These are phyloP conservation scores for Albizia julibrissin DNA, from an alignment of 306 rosid genomes.

Conservation along the genomic window DNA sequence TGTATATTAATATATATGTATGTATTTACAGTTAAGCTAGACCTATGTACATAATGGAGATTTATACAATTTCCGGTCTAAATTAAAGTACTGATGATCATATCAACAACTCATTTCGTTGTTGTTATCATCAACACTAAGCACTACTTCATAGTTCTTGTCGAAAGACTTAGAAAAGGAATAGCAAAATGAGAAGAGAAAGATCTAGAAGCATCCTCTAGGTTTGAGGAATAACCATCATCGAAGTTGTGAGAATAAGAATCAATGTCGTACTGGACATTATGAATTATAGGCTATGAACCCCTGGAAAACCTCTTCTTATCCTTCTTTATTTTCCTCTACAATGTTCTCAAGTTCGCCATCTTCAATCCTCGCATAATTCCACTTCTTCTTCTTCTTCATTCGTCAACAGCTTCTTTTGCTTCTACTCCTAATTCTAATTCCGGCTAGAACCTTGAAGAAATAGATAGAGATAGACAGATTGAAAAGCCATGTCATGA, in stretches of 20 bases:
- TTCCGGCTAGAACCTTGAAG: background rate
- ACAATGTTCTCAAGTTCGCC: constrained; percentile 46
- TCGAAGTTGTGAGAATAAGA: constrained; percentile 70
- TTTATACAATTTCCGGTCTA: background rate
- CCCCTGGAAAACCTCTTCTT: constrained; percentile 34
- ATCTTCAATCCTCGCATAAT: constrained; percentile 22
- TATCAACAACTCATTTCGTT: background rate
- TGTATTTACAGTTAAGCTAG: background rate
- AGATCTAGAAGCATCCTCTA: constrained; percentile 52
- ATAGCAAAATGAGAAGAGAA: constrained; percentile 73
- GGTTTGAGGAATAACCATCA: constrained; percentile 48
- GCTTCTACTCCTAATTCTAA: background rate
- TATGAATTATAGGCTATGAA: background rate
- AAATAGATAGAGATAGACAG: background rate
- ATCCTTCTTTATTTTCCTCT: constrained; percentile 58
- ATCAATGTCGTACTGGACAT: constrained; percentile 50
- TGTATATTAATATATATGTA: background rate
- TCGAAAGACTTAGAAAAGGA: background rate
- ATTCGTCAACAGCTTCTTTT: background rate
- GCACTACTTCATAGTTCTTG: background rate
- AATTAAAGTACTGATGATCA: background rate
- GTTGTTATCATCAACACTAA: background rate
- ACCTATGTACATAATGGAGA: background rate
- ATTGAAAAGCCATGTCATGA: too few relatives aligned
- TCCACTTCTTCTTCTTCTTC: background rate